Percentiles rank a stretch among this genome's conserved stretches.
phyloP scores from a whole-genome alignment of 192 early-diverging fungal genomes.

The Podochytrium sp. region DNA sequence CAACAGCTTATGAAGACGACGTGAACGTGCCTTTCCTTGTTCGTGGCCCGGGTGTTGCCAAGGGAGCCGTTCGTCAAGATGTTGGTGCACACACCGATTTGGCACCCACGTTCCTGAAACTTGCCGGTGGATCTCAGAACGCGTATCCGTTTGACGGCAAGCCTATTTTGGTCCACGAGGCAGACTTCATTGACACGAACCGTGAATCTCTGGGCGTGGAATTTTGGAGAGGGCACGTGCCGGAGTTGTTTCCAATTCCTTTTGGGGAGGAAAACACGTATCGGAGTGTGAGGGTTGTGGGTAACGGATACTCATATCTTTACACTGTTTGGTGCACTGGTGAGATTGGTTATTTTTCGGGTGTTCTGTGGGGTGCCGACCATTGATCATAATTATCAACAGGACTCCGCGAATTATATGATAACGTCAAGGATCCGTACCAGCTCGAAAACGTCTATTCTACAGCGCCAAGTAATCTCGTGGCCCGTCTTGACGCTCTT shows the following conservation, averaged over 20 bases:
- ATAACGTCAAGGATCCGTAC: slow-evolving; percentile 61
- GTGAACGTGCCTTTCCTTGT: slow-evolving; percentile 46
- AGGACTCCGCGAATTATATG: slow-evolving; percentile 39
- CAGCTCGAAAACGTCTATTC: slow-evolving; percentile 60
- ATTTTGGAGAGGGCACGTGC: slow-evolving; percentile 13
- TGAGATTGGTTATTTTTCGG: no score
- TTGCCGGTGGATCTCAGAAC: slow-evolving; percentile 49
- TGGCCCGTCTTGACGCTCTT: slow-evolving; percentile 61
- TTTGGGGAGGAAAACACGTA: slow-evolving; percentile 3
- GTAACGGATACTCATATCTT: slow-evolving; percentile 14
- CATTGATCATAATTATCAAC: not conserved
- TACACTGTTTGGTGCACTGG: slow-evolving; percentile 27
- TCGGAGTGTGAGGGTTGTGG: not conserved
- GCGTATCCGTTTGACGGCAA: slow-evolving; percentile 56
- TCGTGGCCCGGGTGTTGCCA: slow-evolving; percentile 63
- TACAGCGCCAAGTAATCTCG: slow-evolving; percentile 28
- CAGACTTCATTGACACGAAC: slow-evolving; percentile 36
- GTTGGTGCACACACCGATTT: slow-evolving; percentile 60
- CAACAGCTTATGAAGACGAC: slow-evolving; percentile 66
- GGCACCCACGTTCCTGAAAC: slow-evolving; percentile 62
- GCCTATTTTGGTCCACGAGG: slow-evolving; percentile 55
- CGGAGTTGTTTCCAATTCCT: slow-evolving; percentile 3
- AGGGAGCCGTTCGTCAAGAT: slow-evolving; percentile 42
- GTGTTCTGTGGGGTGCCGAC: no score
- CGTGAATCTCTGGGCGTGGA: slow-evolving; percentile 15